Percentiles rank a stretch among this genome's conserved stretches.
These are phyloP conservation scores for Coelastrella sp. DNA, from an alignment of 139 green algal genomes.

Conservation along the genomic window DNA sequence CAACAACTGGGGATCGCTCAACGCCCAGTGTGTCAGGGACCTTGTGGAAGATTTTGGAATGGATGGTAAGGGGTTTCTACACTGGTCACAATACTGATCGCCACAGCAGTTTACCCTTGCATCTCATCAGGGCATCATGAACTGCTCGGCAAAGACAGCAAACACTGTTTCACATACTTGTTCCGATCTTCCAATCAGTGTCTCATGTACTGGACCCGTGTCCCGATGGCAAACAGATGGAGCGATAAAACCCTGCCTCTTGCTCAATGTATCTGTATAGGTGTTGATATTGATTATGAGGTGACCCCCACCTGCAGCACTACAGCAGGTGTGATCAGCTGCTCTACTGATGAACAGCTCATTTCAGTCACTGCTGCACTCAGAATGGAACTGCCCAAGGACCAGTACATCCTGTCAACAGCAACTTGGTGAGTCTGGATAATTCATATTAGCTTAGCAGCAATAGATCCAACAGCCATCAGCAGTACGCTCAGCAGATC, in stretches of 20 bases:
- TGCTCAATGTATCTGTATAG: too few species aligned
- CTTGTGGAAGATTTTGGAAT: conserved; percentile 56
- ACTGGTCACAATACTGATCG: too few species aligned
- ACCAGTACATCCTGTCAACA: conserved; percentile 51
- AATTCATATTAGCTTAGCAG: too few species aligned
- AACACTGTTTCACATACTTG: too few species aligned
- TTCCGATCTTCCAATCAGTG: too few species aligned
- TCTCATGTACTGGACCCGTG: too few species aligned
- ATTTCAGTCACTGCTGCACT: conserved; percentile 32
- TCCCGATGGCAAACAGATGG: too few species aligned
- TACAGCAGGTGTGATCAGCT: conserved; percentile 40
- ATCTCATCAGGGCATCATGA: neutral
- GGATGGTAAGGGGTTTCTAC: too few species aligned
- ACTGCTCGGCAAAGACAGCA: too few species aligned
- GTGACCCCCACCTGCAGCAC: neutral
- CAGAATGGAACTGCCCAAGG: conserved; percentile 52
- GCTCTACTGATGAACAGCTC: conserved; percentile 53
- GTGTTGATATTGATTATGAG: neutral
- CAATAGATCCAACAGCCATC: too few species aligned
- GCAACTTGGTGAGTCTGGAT: conserved; percentile 57
- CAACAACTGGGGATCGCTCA: conserved; percentile 36
- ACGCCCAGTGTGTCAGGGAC: conserved; percentile 45
- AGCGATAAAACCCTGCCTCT: too few species aligned
- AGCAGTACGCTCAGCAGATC: too few species aligned
- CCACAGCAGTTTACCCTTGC: neutral